phyloP scores from a whole-genome alignment of 202 grass and related monocot genomes.

The Alloteropsis angusta region DNA sequence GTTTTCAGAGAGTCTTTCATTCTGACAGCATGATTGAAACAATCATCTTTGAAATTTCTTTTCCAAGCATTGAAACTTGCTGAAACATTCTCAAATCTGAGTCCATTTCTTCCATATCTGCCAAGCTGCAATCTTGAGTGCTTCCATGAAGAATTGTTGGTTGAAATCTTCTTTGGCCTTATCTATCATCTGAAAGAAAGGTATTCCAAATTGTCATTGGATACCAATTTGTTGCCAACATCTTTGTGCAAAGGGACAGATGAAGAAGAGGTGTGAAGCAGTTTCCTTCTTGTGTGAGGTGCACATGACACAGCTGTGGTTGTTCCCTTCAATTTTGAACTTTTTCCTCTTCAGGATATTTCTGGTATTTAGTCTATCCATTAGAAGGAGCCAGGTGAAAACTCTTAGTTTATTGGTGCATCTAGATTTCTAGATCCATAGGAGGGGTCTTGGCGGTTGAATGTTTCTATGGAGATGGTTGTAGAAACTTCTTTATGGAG shows the following conservation, averaged over 20 bases:
- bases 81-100: background rate
- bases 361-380: background rate
- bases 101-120: background rate
- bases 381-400: background rate
- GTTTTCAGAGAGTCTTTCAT: background rate
- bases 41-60: background rate
- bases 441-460: background rate
- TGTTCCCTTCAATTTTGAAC: background rate
- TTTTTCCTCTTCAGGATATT: background rate
- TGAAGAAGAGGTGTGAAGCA: background rate
- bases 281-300: background rate
- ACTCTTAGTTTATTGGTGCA: background rate
- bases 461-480: background rate
- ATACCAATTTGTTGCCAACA: background rate
- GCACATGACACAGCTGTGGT: background rate
- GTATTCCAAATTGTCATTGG: background rate
- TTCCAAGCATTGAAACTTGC: background rate
- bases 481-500: background rate
- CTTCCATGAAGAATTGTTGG: background rate
- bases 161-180: accelerated
- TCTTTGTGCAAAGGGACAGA: background rate
- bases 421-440: background rate
- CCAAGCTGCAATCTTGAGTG: background rate
- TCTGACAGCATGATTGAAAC: no score
- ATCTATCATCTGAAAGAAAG: background rate